A percentile compares a stretch with the other conserved stretches of the same genome.
These are phyloP conservation scores for Sambucus nigra DNA, from an alignment of 129 eudicot species.

Conservation along the genomic window DNA sequence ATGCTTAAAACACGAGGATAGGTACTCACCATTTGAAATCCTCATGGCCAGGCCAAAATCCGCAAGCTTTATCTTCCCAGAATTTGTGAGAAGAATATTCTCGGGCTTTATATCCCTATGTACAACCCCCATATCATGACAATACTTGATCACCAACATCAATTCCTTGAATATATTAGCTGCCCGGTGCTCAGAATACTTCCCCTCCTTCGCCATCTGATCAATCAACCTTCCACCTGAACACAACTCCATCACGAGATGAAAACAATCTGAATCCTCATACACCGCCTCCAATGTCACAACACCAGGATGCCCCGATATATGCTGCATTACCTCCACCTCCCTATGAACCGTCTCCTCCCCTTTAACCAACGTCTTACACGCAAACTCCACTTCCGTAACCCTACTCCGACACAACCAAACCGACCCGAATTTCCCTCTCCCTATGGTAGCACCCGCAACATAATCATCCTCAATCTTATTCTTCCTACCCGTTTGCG, in stretches of 20 bases:
- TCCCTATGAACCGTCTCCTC: slow-evolving; percentile 62
- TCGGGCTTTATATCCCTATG: slow-evolving; percentile 65
- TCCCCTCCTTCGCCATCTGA: slow-evolving; percentile 42
- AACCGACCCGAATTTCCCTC: slow-evolving; percentile 59
- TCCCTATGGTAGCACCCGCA: slow-evolving; percentile 37
- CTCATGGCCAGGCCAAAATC: slow-evolving; percentile 88
- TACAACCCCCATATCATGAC: slow-evolving; percentile 75
- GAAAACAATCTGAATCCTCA: slow-evolving; percentile 47
- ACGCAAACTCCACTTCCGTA: slow-evolving; percentile 52
- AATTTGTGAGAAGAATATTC: slow-evolving; percentile 43
- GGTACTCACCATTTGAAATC: slow-evolving; percentile 34
- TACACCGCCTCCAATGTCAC: slow-evolving; percentile 57
- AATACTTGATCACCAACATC: slow-evolving; percentile 53
- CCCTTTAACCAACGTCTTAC: slow-evolving; percentile 52
- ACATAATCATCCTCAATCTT: slow-evolving; percentile 48
- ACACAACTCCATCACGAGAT: slow-evolving; percentile 68
- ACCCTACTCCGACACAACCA: slow-evolving; percentile 49
- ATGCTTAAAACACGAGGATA: neutral
- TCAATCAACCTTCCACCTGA: slow-evolving; percentile 61
- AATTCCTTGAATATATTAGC: slow-evolving; percentile 50
- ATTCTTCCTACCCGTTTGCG: slow-evolving; percentile 51
- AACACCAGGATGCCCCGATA: slow-evolving; percentile 60
- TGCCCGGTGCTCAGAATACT: slow-evolving; percentile 47
- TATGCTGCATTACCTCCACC: slow-evolving; percentile 68
- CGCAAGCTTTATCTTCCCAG: slow-evolving; percentile 65